Percentiles rank a stretch among this genome's conserved stretches.
phyloP scores from a whole-genome alignment of 441 rosid genomes.

The Gossypium davidsonii region DNA sequence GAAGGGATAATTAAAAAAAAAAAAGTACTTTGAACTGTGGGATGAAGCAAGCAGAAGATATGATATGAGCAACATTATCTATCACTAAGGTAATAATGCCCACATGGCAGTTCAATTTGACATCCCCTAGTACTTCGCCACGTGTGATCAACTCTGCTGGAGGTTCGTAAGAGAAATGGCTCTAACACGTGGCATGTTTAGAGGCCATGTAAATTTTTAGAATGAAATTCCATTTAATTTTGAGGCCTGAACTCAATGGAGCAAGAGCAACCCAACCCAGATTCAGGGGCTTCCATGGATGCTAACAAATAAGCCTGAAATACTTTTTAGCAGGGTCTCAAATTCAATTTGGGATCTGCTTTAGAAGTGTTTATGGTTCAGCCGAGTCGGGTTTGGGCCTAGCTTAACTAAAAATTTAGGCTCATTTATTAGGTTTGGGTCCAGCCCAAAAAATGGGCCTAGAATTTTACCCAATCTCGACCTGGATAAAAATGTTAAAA shows the following conservation, averaged over 20 bases:
- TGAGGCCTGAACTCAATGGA: neutral
- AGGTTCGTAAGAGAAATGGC: neutral
- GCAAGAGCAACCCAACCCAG: neutral
- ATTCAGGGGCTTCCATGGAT: neutral
- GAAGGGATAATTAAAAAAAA: neutral
- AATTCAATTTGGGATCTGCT: too few species aligned
- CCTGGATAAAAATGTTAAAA: too few species aligned
- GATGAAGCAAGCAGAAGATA: neutral
- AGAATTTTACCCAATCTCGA: too few species aligned
- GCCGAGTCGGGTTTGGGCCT: too few species aligned
- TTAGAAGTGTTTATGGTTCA: too few species aligned
- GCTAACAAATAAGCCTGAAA: neutral
- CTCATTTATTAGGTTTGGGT: too few species aligned
- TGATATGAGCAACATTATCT: neutral
- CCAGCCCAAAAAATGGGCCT: too few species aligned
- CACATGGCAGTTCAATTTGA: neutral
- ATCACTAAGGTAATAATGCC: neutral
- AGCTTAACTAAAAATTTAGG: too few species aligned
- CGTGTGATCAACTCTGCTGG: neutral
- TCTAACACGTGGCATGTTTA: neutral
- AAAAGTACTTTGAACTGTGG: neutral
- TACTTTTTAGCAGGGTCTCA: neutral
- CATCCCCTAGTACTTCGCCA: neutral
- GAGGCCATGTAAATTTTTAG: neutral
- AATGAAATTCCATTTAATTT: neutral